Conservation (phyloP, 1,284 basidiomycete genomes). For the Volvariella volvacea region DNA sequence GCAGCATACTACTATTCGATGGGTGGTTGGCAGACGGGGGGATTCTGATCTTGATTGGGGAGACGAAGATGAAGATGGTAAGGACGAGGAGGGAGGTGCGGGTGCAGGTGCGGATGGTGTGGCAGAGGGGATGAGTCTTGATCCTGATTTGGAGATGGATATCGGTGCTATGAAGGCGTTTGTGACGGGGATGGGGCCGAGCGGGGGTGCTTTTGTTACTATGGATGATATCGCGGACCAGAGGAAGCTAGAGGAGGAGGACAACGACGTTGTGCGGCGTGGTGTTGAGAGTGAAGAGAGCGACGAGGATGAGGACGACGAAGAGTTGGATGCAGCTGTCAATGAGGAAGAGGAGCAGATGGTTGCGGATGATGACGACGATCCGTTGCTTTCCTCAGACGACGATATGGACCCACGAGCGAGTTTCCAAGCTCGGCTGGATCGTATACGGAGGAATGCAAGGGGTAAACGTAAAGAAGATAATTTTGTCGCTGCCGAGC, state of each 20-base stretch:
- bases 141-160: constrained; percentile 43
- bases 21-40: constrained; percentile 45
- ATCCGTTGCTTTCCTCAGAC: constrained; percentile 18
- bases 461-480: constrained; percentile 21
- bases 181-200: constrained; percentile 45
- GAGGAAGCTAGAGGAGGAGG: constrained; percentile 45
- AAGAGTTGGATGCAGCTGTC: constrained; percentile 31
- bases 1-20: constrained; percentile 27
- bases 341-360: constrained; percentile 28
- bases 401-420: constrained; percentile 43
- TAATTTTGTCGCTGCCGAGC: constrained; percentile 16
- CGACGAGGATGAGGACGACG: constrained; percentile 17
- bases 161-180: constrained; percentile 48
- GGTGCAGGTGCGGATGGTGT: constrained; percentile 12
- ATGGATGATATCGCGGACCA: constrained; percentile 62
- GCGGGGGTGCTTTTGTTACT: constrained; percentile 46
- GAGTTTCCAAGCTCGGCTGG: constrained; percentile 49
- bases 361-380: constrained; percentile 30
- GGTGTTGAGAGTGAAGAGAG: constrained; percentile 35
- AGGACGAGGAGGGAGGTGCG: constrained; percentile 15
- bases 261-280: constrained; percentile 30
- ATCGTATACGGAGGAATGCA: constrained; percentile 30
- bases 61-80: constrained; percentile 31
- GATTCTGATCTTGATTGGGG: constrained; percentile 76
- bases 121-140: constrained; percentile 53